These are phyloP conservation scores for Porcisia hertigi DNA, from an alignment of 208 protist species.

Conservation along the genomic window DNA sequence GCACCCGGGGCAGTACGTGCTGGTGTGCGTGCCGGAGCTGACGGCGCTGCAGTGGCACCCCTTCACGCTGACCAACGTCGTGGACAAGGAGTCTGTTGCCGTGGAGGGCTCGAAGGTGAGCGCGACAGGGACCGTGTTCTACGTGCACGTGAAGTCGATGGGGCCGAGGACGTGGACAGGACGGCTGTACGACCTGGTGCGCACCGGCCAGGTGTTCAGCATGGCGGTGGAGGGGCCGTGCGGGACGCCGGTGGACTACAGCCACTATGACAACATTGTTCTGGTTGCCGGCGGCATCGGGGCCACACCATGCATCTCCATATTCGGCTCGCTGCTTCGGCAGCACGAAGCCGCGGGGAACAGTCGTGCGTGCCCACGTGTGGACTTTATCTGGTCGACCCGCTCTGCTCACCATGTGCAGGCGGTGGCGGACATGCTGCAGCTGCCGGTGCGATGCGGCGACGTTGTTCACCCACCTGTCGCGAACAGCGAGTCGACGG, in stretches of 20 bases:
- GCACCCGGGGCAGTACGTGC: conserved; percentile 46
- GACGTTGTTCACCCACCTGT: neutral
- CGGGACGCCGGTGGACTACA: conserved; percentile 38
- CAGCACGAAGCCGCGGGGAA: neutral
- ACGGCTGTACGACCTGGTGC: conserved; percentile 33
- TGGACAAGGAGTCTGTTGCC: conserved; percentile 12
- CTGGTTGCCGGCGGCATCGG: conserved; percentile 59
- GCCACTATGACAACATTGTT: conserved; percentile 35
- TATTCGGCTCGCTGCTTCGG: conserved; percentile 29
- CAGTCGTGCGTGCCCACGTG: conserved; percentile 2
- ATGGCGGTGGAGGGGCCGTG: conserved; percentile 52
- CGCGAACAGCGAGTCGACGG: too few species aligned
- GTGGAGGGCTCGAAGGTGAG: neutral
- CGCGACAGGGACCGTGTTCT: conserved; percentile 24
- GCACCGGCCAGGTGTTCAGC: conserved; percentile 23
- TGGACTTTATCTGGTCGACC: conserved; percentile 4
- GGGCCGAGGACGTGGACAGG: conserved; percentile 50
- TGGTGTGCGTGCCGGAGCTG: conserved; percentile 58
- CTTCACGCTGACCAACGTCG: conserved; percentile 46
- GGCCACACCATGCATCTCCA: conserved; percentile 43
- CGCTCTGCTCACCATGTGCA: conserved; percentile 9
- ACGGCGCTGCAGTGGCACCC: conserved; percentile 73
- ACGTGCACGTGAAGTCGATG: conserved; percentile 57
- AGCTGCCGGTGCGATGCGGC: conserved; percentile 6
- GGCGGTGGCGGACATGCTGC: conserved; percentile 9